Base-by-base conservation (phyloP, 345 rosid genomes). In the Aegle marmelos region DNA sequence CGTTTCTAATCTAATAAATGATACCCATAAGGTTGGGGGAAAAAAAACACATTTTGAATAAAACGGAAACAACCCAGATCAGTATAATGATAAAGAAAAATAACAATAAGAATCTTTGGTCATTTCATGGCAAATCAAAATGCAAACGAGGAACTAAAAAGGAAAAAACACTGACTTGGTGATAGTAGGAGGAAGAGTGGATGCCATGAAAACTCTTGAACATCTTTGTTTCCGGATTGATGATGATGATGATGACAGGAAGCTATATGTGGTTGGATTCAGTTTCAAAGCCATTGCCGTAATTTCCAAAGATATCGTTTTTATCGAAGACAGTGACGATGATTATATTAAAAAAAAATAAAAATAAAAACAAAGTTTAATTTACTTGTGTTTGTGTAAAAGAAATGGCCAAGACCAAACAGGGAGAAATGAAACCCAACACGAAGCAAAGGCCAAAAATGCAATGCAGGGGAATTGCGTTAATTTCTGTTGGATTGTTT, bases 181-280 rank as follows among this genome's bases (percentile, higher is more conserved):
- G 10, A 80, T 50, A 34, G 70, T 28, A 74, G 88, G 58, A 41
- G 82, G 85, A 67, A 81, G 64, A 67, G 86, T 75, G n/a, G 92
- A 88, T 36, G 90, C 86, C 88, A 89, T 86, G 86, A 54, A 72
- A n/a, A 89, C 80, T 70, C 76, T 72, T 9, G 86, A 81, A 78
- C 87, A 89, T 83, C 83, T 82, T 72, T 79, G 83, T 57, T 67
- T 73, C 41, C 73, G 76, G 60, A 70, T 24, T 64, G 70, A 75
- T n/a, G 80, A 22, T 4, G 61, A 27, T 9, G 64, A 63, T 25
- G 87, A 63, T 36, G 87, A 81, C 0, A 87, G 80, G 56, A 74
- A 77, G 9, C 76, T 75, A 48, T 71, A 22, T 0, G 71, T 71
- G 59, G 79, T 73, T 63, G 79, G 84, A 82, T 83, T 87, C 79